phyloP scores from a whole-genome alignment of 2,329 filamentous ascomycete species.

The Fusarium cyanostomum region DNA sequence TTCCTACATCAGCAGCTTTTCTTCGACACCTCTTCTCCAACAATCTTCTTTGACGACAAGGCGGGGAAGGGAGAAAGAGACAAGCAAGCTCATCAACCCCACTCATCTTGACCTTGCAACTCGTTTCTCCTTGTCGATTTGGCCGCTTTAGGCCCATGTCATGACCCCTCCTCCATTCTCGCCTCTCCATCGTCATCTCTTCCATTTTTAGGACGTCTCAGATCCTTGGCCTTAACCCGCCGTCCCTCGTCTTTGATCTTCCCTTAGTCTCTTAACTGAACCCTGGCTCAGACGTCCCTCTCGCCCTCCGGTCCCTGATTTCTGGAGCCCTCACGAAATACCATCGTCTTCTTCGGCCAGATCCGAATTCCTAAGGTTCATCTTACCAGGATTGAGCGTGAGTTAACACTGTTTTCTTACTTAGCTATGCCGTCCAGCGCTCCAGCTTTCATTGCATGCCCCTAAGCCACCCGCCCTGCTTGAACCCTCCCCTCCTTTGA shows the following conservation, averaged over 20 bases:
- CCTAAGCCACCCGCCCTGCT: slow-evolving; percentile 5
- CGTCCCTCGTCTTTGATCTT: neutral
- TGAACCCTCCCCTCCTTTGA: slow-evolving; percentile 1
- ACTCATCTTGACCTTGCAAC: slow-evolving; percentile 27
- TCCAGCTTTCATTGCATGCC: slow-evolving; percentile 1
- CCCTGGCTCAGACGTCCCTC: slow-evolving; percentile 7
- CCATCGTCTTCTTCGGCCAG: slow-evolving; percentile 20
- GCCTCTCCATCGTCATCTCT: slow-evolving; percentile 26
- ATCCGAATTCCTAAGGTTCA: slow-evolving; percentile 24
- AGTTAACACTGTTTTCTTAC: slow-evolving; percentile 25
- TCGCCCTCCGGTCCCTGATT: slow-evolving; percentile 4
- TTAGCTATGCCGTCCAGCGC: slow-evolving; percentile 4
- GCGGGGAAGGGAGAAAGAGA: slow-evolving; percentile 28
- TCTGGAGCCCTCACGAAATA: slow-evolving; percentile 19
- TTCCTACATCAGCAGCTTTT: slow-evolving; percentile 1
- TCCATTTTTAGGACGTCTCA: slow-evolving; percentile 18
- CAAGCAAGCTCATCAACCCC: slow-evolving; percentile 23
- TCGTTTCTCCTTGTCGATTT: slow-evolving; percentile 17
- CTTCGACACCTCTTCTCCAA: slow-evolving; percentile 6
- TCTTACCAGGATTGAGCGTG: slow-evolving; percentile 28
- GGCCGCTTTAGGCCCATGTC: slow-evolving; percentile 29
- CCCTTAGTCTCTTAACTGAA: neutral
- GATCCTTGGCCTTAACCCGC: slow-evolving; percentile 4
- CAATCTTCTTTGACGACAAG: slow-evolving; percentile 22
- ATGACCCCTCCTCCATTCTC: slow-evolving; percentile 27